Evolutionary conservation across 2,329 filamentous ascomycete genomes (phyloP).

Genomic region (Raffaelea albimanens): DNA sequence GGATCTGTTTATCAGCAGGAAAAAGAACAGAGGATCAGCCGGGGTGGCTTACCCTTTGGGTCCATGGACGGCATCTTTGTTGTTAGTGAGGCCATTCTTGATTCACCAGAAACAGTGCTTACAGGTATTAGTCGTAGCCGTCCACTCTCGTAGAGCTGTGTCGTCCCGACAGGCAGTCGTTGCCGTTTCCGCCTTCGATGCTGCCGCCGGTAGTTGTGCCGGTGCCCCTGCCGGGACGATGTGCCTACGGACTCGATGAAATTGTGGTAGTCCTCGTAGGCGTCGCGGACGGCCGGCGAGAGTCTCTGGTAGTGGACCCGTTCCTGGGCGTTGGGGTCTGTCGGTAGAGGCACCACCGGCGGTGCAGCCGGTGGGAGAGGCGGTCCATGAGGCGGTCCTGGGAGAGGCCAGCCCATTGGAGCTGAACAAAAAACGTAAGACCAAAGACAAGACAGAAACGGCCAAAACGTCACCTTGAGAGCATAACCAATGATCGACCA

Average conservation of each 20-base stretch:
- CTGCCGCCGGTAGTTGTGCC: too few species aligned
- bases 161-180: constrained; percentile 9
- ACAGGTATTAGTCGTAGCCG: constrained; percentile 10
- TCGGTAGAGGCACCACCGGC: too few species aligned
- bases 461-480: too few species aligned
- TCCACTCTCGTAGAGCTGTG: constrained; percentile 8
- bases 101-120: background rate
- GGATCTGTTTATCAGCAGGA: constrained; percentile 15
- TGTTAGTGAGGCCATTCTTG: background rate
- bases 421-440: background rate
- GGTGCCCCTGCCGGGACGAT: background rate
- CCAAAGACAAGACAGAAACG: too few species aligned
- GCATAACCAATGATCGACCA: too few species aligned
- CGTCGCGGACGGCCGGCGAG: background rate
- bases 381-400: constrained; percentile 1
- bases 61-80: constrained; percentile 9
- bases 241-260: constrained; percentile 9
- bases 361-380: background rate
- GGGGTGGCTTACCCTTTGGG: constrained; percentile 6
- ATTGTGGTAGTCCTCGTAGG: constrained; percentile 8
- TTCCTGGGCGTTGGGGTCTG: background rate
- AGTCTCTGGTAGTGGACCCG: background rate
- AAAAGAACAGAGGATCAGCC: background rate
- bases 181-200: background rate
- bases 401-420: constrained; percentile 5